phyloP scores from a whole-genome alignment of 441 rosid genomes.

The Hura crepitans region DNA sequence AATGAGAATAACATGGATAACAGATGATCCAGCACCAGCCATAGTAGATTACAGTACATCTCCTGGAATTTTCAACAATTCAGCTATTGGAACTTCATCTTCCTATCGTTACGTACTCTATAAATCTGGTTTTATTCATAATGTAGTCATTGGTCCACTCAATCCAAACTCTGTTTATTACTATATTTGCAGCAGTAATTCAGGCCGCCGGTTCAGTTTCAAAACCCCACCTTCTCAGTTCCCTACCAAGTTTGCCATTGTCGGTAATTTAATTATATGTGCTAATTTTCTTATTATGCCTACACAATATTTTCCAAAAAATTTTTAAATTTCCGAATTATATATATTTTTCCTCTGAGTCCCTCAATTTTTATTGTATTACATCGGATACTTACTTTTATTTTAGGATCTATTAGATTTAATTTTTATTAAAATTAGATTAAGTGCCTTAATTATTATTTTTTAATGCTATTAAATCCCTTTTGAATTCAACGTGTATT shows the following conservation, averaged over 20 bases:
- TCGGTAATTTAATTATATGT: constrained; percentile 43
- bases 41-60: constrained; percentile 53
- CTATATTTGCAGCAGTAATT: constrained; percentile 35
- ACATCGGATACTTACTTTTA: too few species aligned
- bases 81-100: constrained; percentile 36
- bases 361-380: too few species aligned
- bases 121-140: constrained; percentile 55
- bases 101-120: constrained; percentile 48
- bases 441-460: too few species aligned
- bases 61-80: constrained; percentile 24
- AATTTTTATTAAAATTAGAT: too few species aligned
- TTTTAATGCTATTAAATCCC: too few species aligned
- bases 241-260: constrained; percentile 52
- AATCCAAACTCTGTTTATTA: constrained; percentile 40
- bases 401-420: too few species aligned
- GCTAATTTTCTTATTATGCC: too few species aligned
- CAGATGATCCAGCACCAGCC: constrained; percentile 37
- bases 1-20: constrained; percentile 75
- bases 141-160: constrained; percentile 60
- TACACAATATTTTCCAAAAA: too few species aligned
- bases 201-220: constrained; percentile 40
- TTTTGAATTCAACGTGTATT: too few species aligned
- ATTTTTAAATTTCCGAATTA: too few species aligned
- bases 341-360: too few species aligned
- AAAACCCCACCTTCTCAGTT: constrained; percentile 52